Base-by-base conservation (phyloP, 2,329 filamentous ascomycete species). In the Xylaria sp. region DNA sequence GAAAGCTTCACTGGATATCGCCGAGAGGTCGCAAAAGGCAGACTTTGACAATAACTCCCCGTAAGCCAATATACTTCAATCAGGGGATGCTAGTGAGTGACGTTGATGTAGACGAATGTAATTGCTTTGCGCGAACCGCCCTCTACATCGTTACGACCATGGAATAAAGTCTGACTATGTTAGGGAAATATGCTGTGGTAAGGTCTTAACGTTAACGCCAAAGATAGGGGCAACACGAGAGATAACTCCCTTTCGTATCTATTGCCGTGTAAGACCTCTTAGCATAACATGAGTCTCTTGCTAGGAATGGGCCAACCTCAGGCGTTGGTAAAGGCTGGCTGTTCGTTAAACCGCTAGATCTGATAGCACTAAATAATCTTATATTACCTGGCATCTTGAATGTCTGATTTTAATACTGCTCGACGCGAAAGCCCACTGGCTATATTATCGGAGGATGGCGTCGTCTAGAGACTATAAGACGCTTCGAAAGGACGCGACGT, bases 31-130 rank as follows among this genome's bases (percentile, higher is more conserved):
- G 38, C 6, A 17, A 6, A n/a, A 2, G 5, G 17, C 17, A 10
- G 15, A 15, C 40, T 42, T 42, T 42, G 15, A 6, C 13, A 42
- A 17, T n/a, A 42, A 42, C 3, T 6, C 4, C 4, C 5, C 15
- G 15, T 42, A 42, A 86, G 71, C 95, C 96, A 0, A 51, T 13
- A 6, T 28, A 26, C 48, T 26, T 31, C 26, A 4, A 1, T 23
- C 2, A 23, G 10, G 31, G 33, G 48, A n/a, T 62, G 13, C 36
- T 31, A 17, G 59, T 4, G 6, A 51, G 31, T 15, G 26, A 15
- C 9, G n/a, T 42, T 17, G 40, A 20, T 28, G 20, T n/a, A 13
- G n/a, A n/a, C 7, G 7, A 20, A 6, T 23, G 11, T 13, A 36
- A 48, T 42, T 4, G 9, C 9, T 2, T 36, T 26, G 26, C 26